A percentile compares a stretch with the other conserved stretches of the same genome.
Conservation (phyloP, 148 eudicot species). For the Bassia scoparia region DNA sequence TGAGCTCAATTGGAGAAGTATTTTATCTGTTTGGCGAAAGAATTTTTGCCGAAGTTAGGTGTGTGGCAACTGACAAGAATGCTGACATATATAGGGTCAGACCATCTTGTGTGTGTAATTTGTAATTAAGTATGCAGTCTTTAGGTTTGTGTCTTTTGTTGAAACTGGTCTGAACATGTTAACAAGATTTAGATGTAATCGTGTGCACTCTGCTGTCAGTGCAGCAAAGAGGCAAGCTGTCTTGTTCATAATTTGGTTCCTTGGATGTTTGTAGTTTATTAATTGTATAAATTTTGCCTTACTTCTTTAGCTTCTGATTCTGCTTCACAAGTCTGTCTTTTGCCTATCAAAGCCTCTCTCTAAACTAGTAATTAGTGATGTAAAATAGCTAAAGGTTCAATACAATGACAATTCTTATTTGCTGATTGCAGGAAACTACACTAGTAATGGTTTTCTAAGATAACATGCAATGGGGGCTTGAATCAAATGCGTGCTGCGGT, state of each 20-base stretch:
- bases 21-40: too few relatives aligned
- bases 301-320: not conserved
- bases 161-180: not conserved
- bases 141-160: not conserved
- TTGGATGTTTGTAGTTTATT: not conserved
- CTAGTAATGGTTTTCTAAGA: conserved; percentile 76
- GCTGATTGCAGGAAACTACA: conserved; percentile 65
- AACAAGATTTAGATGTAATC: not conserved
- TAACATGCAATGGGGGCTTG: conserved; percentile 93
- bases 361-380: not conserved
- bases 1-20: too few relatives aligned
- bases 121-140: not conserved
- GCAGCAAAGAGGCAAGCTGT: not conserved
- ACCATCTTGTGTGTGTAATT: too few relatives aligned
- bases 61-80: too few relatives aligned
- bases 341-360: too few relatives aligned
- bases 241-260: not conserved
- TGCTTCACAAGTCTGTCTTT: not conserved
- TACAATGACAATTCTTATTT: conserved; percentile 6
- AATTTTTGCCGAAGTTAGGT: too few relatives aligned
- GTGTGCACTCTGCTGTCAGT: not conserved
- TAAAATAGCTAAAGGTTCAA: not conserved
- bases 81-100: too few relatives aligned
- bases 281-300: not conserved
- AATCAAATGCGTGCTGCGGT: conserved; percentile 99